These are phyloP conservation scores for Gonapodya prolifera DNA, from an alignment of 192 early-diverging fungal species.

Conservation along the genomic window DNA sequence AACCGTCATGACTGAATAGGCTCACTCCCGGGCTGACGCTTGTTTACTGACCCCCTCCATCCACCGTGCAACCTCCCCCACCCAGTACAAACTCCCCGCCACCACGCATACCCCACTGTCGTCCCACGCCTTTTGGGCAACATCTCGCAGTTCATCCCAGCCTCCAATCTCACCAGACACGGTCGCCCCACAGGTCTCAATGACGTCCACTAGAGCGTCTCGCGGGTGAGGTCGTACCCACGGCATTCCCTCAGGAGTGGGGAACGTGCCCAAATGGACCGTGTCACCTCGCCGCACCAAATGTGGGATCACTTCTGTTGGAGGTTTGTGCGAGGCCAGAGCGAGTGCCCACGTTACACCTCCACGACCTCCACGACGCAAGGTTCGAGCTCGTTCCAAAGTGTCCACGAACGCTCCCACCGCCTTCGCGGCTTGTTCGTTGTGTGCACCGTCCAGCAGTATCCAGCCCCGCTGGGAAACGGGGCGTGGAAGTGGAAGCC, in stretches of 20 bases:
- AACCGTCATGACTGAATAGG: too few relatives aligned
- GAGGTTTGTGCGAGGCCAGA: constrained; percentile 55
- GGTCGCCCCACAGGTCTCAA: background rate
- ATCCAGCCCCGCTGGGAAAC: constrained; percentile 26
- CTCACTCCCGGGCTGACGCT: too few relatives aligned
- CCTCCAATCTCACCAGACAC: background rate
- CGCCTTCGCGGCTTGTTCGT: constrained; percentile 53
- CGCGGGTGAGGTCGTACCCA: constrained; percentile 58
- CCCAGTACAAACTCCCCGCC: background rate
- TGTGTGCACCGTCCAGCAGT: constrained; percentile 89
- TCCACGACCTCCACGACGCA: background rate
- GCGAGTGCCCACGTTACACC: constrained; percentile 66
- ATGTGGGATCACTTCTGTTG: constrained; percentile 39
- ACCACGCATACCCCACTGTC: constrained; percentile 4
- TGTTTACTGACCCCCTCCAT: background rate
- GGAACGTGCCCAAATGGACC: constrained; percentile 59
- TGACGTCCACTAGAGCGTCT: constrained; percentile 17
- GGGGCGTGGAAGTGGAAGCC: constrained; percentile 9
- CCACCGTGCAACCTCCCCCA: background rate
- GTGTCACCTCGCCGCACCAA: constrained; percentile 45
- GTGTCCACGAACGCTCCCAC: constrained; percentile 54
- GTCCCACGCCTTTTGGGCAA: background rate
- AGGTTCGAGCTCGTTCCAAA: background rate
- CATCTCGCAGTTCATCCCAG: background rate
- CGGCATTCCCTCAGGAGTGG: constrained; percentile 69